Evolutionary conservation across 108 stramenopile genomes (phyloP), one percentile per base, ranked within the genome.

Genomic region (Nitzschia sp.): DNA sequence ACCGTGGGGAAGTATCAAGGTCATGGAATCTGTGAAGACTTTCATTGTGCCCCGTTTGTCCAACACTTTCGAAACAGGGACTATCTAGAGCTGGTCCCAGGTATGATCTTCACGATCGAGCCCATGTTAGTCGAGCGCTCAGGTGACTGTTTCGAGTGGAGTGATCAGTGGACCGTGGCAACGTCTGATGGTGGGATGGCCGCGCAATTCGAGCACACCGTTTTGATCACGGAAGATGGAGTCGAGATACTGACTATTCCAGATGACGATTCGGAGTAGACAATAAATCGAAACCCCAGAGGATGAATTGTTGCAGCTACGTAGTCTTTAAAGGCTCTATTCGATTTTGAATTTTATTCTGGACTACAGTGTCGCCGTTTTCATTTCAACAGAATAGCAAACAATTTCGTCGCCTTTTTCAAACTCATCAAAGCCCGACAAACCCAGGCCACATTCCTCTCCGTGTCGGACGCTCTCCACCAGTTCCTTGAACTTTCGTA

Each of bases 31-130:
- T 72, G 83, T 34, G 70, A 81, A 46, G 79, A 88, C 25, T 97
- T 99, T 65, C 98, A 98, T 80, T 82, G 86, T 77, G 83, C 86
- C 45, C 97, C 97, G 4, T 94, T 84, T 66, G 87, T 98, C 23
- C 86, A 70, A 75, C 98, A 98, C 79, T 98, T 79, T 67, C 89
- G 92, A 38, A 98, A 98, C 71, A 60, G 74, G 31, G 88, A 96
- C 54, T 38, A 31, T 21, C 54, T 90, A 38, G 71, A 77, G 49
- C 70, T 97, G 59, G 21, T 85, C 54, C 89, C 89, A 2, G 99
- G 99, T 6, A 96, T 97, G 95, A 92, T 96, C 19, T 98, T 99
- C 83, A 99, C 99, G n/a, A 98, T 99, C 46, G 99, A 99, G 80
- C 99, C 98, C 4, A 98, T 98, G 98, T 80, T 99, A 60, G 85